phyloP scores from a whole-genome alignment of 805 yeast genomes.

The Schizosaccharomyces lindneri region DNA sequence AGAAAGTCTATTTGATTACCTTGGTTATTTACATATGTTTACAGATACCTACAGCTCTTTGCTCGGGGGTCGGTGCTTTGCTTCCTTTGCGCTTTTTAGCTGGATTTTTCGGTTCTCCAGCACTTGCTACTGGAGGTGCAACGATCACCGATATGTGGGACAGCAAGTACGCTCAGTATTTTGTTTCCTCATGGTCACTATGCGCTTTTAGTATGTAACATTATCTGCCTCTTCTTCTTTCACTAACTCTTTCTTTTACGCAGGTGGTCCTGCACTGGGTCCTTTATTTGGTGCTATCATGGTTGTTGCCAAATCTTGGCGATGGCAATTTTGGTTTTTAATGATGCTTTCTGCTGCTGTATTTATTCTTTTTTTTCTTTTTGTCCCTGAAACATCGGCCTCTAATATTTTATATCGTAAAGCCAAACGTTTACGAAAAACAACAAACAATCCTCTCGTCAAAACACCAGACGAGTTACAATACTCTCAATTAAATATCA shows the following conservation, averaged over 20 bases:
- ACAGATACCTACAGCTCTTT: conserved; percentile 31
- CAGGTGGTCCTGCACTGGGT: conserved; percentile 28
- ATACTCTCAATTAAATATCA: not conserved
- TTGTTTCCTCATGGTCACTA: conserved; percentile 27
- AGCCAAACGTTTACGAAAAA: conserved; percentile 23
- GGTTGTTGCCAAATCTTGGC: conserved; percentile 24
- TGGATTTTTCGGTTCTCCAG: conserved; percentile 33
- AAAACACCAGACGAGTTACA: conserved; percentile 14
- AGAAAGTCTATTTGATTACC: conserved; percentile 23
- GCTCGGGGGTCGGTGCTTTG: conserved; percentile 24
- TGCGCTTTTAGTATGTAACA: conserved; percentile 18
- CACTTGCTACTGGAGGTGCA: conserved; percentile 35
- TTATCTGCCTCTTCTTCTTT: too few species aligned
- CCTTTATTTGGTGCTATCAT: conserved; percentile 32
- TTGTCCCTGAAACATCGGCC: conserved; percentile 28
- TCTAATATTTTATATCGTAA: conserved; percentile 25
- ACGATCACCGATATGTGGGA: conserved; percentile 25
- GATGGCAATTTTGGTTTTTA: conserved; percentile 14
- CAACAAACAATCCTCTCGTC: conserved; percentile 23
- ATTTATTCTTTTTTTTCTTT: conserved; percentile 16
- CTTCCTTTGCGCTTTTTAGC: conserved; percentile 25
- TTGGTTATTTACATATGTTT: conserved; percentile 23
- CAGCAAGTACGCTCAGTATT: conserved; percentile 21
- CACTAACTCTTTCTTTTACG: not conserved
- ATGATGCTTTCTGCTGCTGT: conserved; percentile 17